phyloP scores from a whole-genome alignment of 2,329 filamentous ascomycete genomes.

The Sarocladiaceae sp. region DNA sequence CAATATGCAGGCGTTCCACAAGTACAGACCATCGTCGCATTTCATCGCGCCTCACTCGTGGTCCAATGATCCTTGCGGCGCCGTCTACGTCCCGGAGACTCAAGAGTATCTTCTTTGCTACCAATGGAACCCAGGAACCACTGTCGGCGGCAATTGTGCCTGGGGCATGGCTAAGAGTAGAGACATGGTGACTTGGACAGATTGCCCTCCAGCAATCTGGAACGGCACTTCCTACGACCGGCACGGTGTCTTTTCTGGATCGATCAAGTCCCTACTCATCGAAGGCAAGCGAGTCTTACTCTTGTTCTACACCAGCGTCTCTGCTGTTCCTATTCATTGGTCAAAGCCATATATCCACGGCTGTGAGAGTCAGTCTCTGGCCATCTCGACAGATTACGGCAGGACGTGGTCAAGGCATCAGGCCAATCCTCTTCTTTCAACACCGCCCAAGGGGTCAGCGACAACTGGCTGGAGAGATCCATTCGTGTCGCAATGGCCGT shows the following conservation, averaged over 20 bases:
- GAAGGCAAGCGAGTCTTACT: constrained; percentile 27
- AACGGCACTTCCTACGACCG: constrained; percentile 32
- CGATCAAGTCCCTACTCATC: constrained; percentile 35
- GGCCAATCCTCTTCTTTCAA: constrained; percentile 17
- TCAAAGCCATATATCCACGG: constrained; percentile 37
- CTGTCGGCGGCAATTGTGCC: constrained; percentile 21
- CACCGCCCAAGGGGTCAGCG: constrained; percentile 16
- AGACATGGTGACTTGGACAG: constrained; percentile 33
- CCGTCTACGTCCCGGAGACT: constrained; percentile 36
- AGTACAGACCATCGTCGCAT: constrained; percentile 20
- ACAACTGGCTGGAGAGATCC: constrained; percentile 23
- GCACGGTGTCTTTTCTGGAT: constrained; percentile 38
- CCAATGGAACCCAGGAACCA: constrained; percentile 23
- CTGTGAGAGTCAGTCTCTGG: constrained; percentile 39
- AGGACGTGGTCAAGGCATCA: constrained; percentile 16
- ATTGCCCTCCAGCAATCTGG: constrained; percentile 15
- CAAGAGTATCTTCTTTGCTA: constrained; percentile 38
- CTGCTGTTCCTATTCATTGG: constrained; percentile 40
- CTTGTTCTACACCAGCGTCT: constrained; percentile 38
- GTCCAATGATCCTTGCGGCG: constrained; percentile 37
- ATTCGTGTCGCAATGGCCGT: constrained; percentile 18
- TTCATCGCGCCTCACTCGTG: constrained; percentile 33
- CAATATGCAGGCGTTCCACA: constrained; percentile 9
- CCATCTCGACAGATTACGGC: constrained; percentile 31
- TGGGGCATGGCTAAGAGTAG: constrained; percentile 30